These are phyloP conservation scores for Fusarium marasasianum DNA, from an alignment of 2,329 filamentous ascomycete genomes.

Conservation along the genomic window DNA sequence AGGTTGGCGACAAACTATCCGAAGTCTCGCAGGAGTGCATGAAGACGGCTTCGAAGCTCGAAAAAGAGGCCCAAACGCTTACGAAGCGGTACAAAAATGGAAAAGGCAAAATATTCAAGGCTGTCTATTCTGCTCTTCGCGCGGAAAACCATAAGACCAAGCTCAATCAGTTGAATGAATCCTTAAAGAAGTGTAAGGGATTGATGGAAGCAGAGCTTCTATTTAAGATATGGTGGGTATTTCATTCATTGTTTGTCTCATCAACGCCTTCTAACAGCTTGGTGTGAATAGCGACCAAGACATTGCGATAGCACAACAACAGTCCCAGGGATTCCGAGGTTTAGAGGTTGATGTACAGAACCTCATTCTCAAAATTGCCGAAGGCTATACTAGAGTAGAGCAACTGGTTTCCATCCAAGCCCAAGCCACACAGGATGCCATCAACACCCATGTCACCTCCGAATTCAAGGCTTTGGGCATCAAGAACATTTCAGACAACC, in stretches of 20 bases:
- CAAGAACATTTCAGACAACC: fast-evolving
- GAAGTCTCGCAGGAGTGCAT: too few relatives aligned
- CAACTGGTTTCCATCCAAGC: background rate
- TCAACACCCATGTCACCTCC: background rate
- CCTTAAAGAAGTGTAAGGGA: background rate
- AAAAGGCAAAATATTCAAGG: background rate
- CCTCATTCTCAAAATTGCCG: background rate
- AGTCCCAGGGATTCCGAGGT: background rate
- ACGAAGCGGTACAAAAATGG: too few relatives aligned
- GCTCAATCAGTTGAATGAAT: background rate
- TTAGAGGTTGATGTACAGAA: background rate
- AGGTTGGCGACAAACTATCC: too few relatives aligned
- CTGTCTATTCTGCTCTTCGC: background rate
- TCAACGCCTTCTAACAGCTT: fast-evolving
- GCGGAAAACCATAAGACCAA: fast-evolving
- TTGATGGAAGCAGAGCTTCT: background rate
- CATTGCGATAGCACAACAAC: background rate
- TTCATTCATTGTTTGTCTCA: background rate
- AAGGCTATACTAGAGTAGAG: background rate
- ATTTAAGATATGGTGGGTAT: background rate
- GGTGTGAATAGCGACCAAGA: fast-evolving
- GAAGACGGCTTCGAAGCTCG: too few relatives aligned
- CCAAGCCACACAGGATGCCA: background rate
- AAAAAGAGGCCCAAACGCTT: too few relatives aligned
- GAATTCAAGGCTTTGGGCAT: background rate